Evolutionary conservation across 305 asterid species (phyloP).

Genomic region (Fraxinus sp.): DNA sequence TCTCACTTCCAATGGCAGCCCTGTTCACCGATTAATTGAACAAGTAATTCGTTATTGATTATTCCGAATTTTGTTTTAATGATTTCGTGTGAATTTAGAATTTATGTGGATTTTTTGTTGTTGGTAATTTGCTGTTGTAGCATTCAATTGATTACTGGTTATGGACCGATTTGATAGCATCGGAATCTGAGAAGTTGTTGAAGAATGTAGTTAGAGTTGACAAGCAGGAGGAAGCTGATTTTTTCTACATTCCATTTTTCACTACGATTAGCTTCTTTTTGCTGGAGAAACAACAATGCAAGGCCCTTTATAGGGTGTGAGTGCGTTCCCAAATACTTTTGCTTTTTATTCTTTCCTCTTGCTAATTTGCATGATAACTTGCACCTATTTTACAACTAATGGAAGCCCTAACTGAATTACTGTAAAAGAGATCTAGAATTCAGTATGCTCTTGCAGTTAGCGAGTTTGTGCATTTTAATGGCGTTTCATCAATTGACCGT

Average conservation of each 20-base stretch:
- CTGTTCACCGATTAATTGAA: conserved; percentile 89
- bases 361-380: conserved; percentile 2
- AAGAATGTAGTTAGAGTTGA: conserved; percentile 77
- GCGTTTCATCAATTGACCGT: not conserved
- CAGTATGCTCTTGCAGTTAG: conserved; percentile 12
- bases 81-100: conserved; percentile 6
- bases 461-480: conserved; percentile 4
- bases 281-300: conserved; percentile 88
- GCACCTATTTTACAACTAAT: not conserved
- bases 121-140: conserved; percentile 38
- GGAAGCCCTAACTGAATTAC: not conserved
- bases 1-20: conserved; percentile 93
- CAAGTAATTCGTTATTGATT: conserved; percentile 43
- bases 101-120: not conserved
- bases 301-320: conserved; percentile 99
- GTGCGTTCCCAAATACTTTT: conserved; percentile 55
- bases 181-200: conserved; percentile 72
- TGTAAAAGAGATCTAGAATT: not conserved
- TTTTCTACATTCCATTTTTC: conserved; percentile 95
- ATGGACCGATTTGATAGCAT: conserved; percentile 93
- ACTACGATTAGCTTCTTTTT: conserved; percentile 90
- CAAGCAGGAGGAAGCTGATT: conserved; percentile 89
- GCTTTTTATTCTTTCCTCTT: conserved; percentile 17
- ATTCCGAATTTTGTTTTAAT: not conserved
- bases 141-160: conserved; percentile 97